Conservation (phyloP, 2,329 filamentous ascomycete species). For the Talaromyces verruculosus region DNA sequence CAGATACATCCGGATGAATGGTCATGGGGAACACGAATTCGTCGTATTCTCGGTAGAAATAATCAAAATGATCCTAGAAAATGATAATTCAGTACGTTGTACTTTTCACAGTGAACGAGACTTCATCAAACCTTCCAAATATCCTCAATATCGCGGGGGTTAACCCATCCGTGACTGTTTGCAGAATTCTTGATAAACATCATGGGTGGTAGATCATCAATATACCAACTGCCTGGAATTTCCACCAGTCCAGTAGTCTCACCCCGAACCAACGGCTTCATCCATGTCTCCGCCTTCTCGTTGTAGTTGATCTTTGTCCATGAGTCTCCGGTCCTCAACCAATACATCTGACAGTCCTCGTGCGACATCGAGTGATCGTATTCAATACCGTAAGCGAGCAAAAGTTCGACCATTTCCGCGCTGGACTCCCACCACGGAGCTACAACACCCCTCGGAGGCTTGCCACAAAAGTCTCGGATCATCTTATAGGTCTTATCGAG, state of each 20-base stretch:
- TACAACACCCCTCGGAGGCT: constrained; percentile 70
- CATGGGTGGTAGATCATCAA: constrained; percentile 48
- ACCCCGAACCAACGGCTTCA: constrained; percentile 52
- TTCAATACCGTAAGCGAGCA: constrained; percentile 47
- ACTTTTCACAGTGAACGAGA: constrained; percentile 39
- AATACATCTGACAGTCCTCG: constrained; percentile 49
- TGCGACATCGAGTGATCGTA: constrained; percentile 49
- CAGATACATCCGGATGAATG: constrained; percentile 71
- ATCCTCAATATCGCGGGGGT: constrained; percentile 58
- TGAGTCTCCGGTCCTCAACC: constrained; percentile 44
- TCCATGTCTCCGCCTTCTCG: constrained; percentile 46
- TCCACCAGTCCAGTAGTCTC: constrained; percentile 44
- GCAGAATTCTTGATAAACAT: constrained; percentile 49
- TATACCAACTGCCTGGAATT: constrained; percentile 48
- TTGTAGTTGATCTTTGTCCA: constrained; percentile 49
- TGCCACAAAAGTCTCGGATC: constrained; percentile 71
- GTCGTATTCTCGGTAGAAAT: constrained; percentile 74
- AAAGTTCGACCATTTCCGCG: constrained; percentile 59
- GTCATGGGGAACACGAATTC: constrained; percentile 77
- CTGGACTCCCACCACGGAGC: constrained; percentile 76
- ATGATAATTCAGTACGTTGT: background rate
- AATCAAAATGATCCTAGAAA: constrained; percentile 61
- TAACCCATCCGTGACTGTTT: constrained; percentile 60
- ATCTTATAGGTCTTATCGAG: constrained; percentile 74
- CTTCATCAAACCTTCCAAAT: constrained; percentile 52